A percentile compares a stretch with the other conserved stretches of the same genome.
Evolutionary conservation across 805 yeast genomes (phyloP).

Genomic region (Kazachstania martiniae): DNA sequence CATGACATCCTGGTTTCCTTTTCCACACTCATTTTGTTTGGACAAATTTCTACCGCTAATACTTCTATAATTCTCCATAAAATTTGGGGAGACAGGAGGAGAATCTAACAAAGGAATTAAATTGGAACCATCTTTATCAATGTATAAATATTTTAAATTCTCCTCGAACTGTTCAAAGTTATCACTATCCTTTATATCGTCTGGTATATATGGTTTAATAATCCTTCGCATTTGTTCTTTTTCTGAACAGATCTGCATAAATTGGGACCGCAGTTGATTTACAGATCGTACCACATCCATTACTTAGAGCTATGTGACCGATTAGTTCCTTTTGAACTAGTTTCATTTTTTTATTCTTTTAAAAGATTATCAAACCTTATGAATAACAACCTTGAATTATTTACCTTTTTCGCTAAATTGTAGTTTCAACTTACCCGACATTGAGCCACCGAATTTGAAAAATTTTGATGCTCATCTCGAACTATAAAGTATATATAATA

Average conservation of each 20-base stretch:
- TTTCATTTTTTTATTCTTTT: no score
- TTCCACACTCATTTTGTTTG: conserved; percentile 3
- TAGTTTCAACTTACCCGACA: no score
- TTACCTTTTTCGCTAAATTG: no score
- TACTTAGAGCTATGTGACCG: no score
- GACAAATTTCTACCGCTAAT: background rate
- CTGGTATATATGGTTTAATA: conserved; percentile 17
- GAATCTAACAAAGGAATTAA: conserved; percentile 17
- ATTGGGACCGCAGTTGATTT: conserved; percentile 22
- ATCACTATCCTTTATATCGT: background rate
- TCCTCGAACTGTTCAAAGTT: conserved; percentile 6
- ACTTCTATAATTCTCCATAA: conserved; percentile 14
- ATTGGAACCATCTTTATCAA: conserved; percentile 12
- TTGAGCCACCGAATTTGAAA: no score
- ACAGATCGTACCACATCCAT: conserved; percentile 23
- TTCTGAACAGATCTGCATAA: conserved; percentile 19
- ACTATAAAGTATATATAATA: background rate
- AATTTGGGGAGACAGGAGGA: conserved; percentile 21
- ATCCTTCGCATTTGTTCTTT: conserved; percentile 24
- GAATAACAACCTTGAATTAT: no score
- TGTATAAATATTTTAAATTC: conserved; percentile 10
- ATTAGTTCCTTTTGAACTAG: no score
- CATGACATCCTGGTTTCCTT: background rate
- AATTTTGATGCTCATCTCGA: conserved; percentile 5
- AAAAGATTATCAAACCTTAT: no score